phyloP scores from a whole-genome alignment of 768 basidiomycete genomes.

The Agrocybe chaxingu region DNA sequence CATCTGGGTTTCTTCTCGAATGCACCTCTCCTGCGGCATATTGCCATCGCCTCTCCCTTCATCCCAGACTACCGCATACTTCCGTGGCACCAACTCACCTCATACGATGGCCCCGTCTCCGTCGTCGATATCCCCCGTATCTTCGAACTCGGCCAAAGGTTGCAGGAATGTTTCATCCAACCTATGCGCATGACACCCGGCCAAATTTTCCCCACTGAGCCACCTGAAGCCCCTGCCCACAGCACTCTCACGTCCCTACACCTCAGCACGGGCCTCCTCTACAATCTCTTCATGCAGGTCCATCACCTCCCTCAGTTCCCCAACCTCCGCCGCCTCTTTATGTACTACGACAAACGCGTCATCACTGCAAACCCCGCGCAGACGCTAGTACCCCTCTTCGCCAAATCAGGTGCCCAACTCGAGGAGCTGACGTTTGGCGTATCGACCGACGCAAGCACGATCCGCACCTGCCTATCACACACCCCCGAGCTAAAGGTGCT shows the following conservation, averaged over 20 bases:
- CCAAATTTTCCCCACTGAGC: too few species aligned
- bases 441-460: background rate
- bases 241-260: slow-evolving; percentile 3
- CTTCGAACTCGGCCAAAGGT: slow-evolving; percentile 1
- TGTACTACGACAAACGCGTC: slow-evolving; percentile 6
- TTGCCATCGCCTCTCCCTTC: background rate
- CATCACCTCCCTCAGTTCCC: slow-evolving; percentile 6
- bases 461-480: background rate
- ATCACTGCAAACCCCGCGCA: background rate
- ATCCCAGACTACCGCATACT: background rate
- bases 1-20: background rate
- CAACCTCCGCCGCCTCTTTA: slow-evolving; percentile 3
- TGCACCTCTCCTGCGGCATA: background rate
- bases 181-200: background rate
- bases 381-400: slow-evolving; percentile 1
- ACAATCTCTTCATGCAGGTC: slow-evolving; percentile 1
- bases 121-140: slow-evolving; percentile 1
- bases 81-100: slow-evolving; percentile 2
- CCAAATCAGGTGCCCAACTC: slow-evolving; percentile 1
- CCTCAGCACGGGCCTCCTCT: slow-evolving; percentile 4
- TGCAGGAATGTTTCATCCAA: slow-evolving; percentile 6
- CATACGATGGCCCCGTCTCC: slow-evolving; percentile 1
- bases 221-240: too few species aligned
- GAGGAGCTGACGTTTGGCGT: slow-evolving; percentile 1
- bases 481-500: slow-evolving; percentile 1